Base-by-base conservation (phyloP, 805 yeast genomes). In the Metschnikowia orientalis region DNA sequence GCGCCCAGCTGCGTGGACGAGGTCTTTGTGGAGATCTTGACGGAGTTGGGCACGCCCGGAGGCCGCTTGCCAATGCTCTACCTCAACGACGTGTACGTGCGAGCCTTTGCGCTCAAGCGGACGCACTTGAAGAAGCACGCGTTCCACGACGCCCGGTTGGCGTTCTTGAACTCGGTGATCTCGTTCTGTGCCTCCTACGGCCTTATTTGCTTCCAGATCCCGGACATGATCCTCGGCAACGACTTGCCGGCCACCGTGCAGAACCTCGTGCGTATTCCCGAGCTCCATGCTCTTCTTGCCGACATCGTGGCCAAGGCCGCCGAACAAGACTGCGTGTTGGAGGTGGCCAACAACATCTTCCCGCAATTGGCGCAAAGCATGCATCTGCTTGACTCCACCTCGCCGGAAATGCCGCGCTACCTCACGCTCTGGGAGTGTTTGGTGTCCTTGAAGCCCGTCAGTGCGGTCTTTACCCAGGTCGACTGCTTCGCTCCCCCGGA, bases 241-340 rank as follows among this genome's bases (percentile, higher is more conserved):
- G 63, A 68, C 28, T 41, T 70, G 12, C 53, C 56, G 9, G 35
- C 32, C 7, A 41, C 59, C 1, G 42, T 62, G 5, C 48, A 50
- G 10, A 38, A 43, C 4, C 54, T 65, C 35, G 42, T 62, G n/a
- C 30, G 30, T 7, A 41, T 40, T 17, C 45, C 17, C 17, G 38
- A 40, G 18, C 29, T 35, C 9, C 42, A 37, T 30, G 23, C 29
- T 15, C 79, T 79, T 40, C 53, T 87, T 34, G 55, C 67, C 3
- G 81, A 76, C 26, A 65, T 84, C 18, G 53, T 83, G 10, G 57
- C 64, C 20, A 66, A 78, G 35, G 73, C 89, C 7, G 64, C 71
- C 15, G 83, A 79, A 35, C 87, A 84, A 48, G 94, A 79, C 2
- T 63, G 79, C 0, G 53, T 80, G 5, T 42, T 73, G 6, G 92